A percentile compares a stretch with the other conserved stretches of the same genome.
Conservation (phyloP, 345 rosid genomes). For the Rhodamnia argentea region DNA sequence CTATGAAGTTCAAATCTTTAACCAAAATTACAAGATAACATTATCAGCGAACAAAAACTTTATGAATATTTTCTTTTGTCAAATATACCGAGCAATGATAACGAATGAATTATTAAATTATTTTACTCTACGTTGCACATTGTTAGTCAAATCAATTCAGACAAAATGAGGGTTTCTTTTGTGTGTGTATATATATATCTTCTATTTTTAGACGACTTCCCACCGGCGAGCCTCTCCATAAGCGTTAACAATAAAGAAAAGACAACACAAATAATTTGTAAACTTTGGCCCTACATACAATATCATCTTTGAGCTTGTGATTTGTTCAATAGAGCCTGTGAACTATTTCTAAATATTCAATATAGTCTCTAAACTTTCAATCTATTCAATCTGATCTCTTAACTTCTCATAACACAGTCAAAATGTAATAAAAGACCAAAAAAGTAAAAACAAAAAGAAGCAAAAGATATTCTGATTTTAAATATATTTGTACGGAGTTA, state of each 20-base stretch:
- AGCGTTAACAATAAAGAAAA: background rate
- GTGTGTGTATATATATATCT: too few species aligned
- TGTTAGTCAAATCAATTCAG: background rate
- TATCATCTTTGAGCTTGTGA: accelerated
- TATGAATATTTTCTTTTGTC: background rate
- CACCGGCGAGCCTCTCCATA: accelerated
- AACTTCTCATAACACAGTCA: background rate
- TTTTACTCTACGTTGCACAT: background rate
- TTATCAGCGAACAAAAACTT: background rate
- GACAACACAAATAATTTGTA: accelerated
- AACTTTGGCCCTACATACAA: background rate
- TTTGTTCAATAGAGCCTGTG: background rate
- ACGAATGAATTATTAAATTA: too few species aligned
- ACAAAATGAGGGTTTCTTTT: background rate
- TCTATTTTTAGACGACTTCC: background rate
- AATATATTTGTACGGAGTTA: background rate
- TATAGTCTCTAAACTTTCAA: background rate
- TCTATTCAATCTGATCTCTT: background rate
- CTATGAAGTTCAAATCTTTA: background rate
- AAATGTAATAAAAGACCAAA: background rate
- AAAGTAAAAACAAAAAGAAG: accelerated
- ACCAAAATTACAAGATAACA: background rate
- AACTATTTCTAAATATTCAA: background rate
- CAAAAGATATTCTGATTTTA: background rate
- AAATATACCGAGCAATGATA: background rate